phyloP scores from a whole-genome alignment of 805 yeast genomes.

The Myxozyma vanderwaltii region DNA sequence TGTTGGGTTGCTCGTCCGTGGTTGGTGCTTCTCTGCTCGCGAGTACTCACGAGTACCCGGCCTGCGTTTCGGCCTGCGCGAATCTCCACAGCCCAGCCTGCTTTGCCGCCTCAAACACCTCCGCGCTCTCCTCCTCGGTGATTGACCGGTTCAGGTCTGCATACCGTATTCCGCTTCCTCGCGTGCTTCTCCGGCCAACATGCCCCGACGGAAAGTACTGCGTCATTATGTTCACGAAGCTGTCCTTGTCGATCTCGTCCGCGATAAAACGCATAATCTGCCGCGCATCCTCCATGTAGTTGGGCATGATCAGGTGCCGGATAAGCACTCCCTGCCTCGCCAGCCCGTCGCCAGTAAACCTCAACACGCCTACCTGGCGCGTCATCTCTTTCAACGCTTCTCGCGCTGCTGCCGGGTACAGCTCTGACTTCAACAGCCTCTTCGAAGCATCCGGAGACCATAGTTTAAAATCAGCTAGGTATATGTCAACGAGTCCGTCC shows the following conservation, averaged over 20 bases:
- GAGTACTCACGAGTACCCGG: conserved; percentile 1
- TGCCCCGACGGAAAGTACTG: conserved; percentile 34
- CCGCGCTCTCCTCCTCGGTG: conserved; percentile 28
- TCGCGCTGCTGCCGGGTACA: conserved; percentile 30
- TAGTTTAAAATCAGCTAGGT: conserved; percentile 35
- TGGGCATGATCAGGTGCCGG: conserved; percentile 34
- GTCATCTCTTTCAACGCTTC: conserved; percentile 31
- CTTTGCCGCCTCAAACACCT: conserved; percentile 26
- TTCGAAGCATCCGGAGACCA: conserved; percentile 26
- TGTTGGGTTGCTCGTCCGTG: not conserved
- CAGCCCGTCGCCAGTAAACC: conserved; percentile 34
- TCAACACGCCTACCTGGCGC: conserved; percentile 33
- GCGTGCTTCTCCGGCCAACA: conserved; percentile 31
- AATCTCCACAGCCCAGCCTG: conserved; percentile 33
- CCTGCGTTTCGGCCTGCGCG: conserved; percentile 28
- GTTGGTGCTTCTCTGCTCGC: too few species aligned
- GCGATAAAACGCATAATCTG: conserved; percentile 32
- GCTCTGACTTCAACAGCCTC: conserved; percentile 26
- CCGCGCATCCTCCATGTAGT: conserved; percentile 23
- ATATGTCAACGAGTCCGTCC: conserved; percentile 34
- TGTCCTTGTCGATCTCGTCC: conserved; percentile 28
- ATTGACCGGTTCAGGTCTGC: conserved; percentile 28
- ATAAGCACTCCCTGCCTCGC: conserved; percentile 33
- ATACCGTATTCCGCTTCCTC: conserved; percentile 29
- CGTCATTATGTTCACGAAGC: conserved; percentile 33